phyloP scores from a whole-genome alignment of 495 filamentous ascomycete genomes.

The Xylaria acuta region DNA sequence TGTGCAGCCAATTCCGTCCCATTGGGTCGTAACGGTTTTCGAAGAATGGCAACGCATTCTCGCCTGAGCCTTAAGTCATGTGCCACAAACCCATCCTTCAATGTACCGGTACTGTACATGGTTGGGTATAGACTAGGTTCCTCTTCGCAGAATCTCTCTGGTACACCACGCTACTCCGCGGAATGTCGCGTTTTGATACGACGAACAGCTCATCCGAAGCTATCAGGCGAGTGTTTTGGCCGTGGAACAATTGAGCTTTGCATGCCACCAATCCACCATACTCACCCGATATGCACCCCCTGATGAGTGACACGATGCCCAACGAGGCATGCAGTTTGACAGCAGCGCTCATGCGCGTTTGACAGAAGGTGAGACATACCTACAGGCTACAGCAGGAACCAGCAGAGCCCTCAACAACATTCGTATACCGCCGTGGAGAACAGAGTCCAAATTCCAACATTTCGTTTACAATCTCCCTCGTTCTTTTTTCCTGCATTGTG shows the following conservation, averaged over 20 bases:
- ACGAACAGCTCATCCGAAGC: constrained; percentile 18
- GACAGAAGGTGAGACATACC: constrained; percentile 28
- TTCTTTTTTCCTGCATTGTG: constrained; percentile 20
- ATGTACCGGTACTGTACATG: constrained; percentile 17
- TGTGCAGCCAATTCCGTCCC: constrained; percentile 23
- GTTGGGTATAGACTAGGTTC: constrained; percentile 7
- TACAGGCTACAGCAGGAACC: constrained; percentile 21
- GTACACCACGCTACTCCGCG: constrained; percentile 19
- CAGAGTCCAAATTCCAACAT: not conserved
- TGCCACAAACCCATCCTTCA: constrained; percentile 4
- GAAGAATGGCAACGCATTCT: constrained; percentile 23
- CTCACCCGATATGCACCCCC: constrained; percentile 26
- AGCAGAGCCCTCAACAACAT: constrained; percentile 20
- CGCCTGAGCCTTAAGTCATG: constrained; percentile 22
- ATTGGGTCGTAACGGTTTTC: constrained; percentile 31
- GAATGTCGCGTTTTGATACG: constrained; percentile 20
- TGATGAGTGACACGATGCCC: constrained; percentile 27
- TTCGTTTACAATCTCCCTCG: constrained; percentile 13
- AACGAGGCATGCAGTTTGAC: constrained; percentile 31
- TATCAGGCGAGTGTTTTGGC: constrained; percentile 15
- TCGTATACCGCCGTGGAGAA: constrained; percentile 7
- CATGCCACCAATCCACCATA: constrained; percentile 22
- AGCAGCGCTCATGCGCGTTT: constrained; percentile 28
- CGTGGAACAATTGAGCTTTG: constrained; percentile 21
- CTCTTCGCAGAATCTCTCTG: constrained; percentile 10